phyloP scores from a whole-genome alignment of 2,329 filamentous ascomycete genomes.

The Hypoxylon sp. region DNA sequence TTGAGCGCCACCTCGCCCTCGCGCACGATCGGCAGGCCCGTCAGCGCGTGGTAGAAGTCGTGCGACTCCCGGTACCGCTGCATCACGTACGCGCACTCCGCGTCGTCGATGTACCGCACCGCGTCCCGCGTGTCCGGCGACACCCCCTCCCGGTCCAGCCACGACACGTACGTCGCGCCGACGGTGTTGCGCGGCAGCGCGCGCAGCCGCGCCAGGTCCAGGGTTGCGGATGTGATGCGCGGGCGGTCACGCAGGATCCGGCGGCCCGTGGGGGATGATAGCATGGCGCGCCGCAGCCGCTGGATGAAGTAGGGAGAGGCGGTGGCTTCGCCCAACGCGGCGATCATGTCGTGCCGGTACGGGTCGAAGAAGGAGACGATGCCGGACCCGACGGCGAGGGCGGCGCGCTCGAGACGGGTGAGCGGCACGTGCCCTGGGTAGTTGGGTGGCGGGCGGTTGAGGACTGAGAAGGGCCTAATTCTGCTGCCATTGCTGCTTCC shows the following conservation, averaged over 20 bases:
- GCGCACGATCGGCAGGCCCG: slow-evolving; percentile 89
- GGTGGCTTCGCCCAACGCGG: slow-evolving; percentile 92
- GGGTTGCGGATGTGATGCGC: slow-evolving; percentile 83
- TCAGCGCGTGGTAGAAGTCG: slow-evolving; percentile 97
- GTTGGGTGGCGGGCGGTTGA: slow-evolving; percentile 86
- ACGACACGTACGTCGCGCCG: slow-evolving; percentile 85
- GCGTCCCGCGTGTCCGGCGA: slow-evolving; percentile 87
- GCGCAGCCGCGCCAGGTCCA: slow-evolving; percentile 78
- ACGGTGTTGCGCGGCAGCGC: slow-evolving; percentile 79
- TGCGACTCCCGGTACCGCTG: slow-evolving; percentile 97
- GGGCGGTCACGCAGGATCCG: slow-evolving; percentile 92
- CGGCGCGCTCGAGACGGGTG: slow-evolving; percentile 80
- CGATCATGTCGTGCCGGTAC: slow-evolving; percentile 90
- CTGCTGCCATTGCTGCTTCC: slow-evolving; percentile 16
- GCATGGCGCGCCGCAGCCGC: slow-evolving; percentile 93
- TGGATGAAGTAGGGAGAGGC: slow-evolving; percentile 96
- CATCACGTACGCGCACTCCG: slow-evolving; percentile 98
- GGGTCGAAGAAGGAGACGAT: slow-evolving; percentile 79
- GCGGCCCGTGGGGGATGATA: slow-evolving; percentile 84
- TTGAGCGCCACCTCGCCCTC: slow-evolving; percentile 98
- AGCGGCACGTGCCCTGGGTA: slow-evolving; percentile 95
- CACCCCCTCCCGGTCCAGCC: slow-evolving; percentile 95
- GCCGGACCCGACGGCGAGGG: slow-evolving; percentile 76
- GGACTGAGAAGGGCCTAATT: slow-evolving; percentile 76
- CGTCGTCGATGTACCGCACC: slow-evolving; percentile 93